Evolutionary conservation across 2,329 filamentous ascomycete genomes (phyloP).

Genomic region (Catunica adiposa): DNA sequence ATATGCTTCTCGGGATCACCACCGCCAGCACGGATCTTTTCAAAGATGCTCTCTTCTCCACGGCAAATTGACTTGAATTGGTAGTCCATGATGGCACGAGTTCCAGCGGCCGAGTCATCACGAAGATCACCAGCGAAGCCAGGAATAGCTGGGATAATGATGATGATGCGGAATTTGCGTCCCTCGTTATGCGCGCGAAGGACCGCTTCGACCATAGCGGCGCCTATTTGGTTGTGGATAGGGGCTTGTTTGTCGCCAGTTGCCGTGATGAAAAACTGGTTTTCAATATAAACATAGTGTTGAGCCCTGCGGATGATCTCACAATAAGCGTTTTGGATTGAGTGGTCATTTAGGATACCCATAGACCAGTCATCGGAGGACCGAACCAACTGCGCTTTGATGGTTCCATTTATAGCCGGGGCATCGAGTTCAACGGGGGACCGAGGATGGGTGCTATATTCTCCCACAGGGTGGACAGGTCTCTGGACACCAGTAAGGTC

Average conservation of each 20-base stretch:
- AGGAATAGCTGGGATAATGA: conserved; percentile 79
- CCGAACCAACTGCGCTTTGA: conserved; percentile 72
- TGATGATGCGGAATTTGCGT: conserved; percentile 79
- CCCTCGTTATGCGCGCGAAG: conserved; percentile 65
- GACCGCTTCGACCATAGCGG: conserved; percentile 79
- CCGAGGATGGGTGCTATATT: conserved; percentile 69
- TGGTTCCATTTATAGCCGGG: conserved; percentile 48
- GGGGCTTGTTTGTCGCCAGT: conserved; percentile 78
- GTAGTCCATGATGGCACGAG: conserved; percentile 93
- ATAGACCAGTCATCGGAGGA: conserved; percentile 90
- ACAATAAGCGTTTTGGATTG: conserved; percentile 73
- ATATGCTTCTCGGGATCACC: conserved; percentile 67
- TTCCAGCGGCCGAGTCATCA: conserved; percentile 67
- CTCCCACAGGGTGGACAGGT: conserved; percentile 74
- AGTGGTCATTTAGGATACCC: conserved; percentile 69
- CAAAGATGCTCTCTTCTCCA: conserved; percentile 81
- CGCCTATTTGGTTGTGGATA: conserved; percentile 74
- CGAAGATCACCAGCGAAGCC: conserved; percentile 87
- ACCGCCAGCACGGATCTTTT: conserved; percentile 52
- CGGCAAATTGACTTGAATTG: conserved; percentile 93
- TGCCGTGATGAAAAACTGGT: conserved; percentile 95
- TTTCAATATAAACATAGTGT: conserved; percentile 95
- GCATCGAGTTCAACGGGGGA: conserved; percentile 51
- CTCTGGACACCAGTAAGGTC: conserved; percentile 77
- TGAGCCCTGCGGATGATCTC: conserved; percentile 75